Conservation (phyloP, 2,329 filamentous ascomycete species). For the Sphaerulina vaccinii region DNA sequence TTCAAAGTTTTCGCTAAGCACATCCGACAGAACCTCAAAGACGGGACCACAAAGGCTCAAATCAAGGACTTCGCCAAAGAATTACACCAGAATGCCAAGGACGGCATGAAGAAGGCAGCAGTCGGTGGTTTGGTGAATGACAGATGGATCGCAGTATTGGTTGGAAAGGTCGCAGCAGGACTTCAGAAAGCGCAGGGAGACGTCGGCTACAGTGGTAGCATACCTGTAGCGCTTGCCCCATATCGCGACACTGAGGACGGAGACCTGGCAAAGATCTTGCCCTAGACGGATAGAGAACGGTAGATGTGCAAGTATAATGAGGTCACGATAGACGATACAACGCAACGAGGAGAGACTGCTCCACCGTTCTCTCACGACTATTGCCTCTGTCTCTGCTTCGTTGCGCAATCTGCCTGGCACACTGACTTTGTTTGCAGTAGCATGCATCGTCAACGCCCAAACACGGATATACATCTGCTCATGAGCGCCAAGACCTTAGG, state of each 20-base stretch:
- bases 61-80: conserved; percentile 36
- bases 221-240: conserved; percentile 45
- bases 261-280: conserved; percentile 27
- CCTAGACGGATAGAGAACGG: conserved; percentile 18
- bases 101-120: conserved; percentile 49
- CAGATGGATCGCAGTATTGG: conserved; percentile 55
- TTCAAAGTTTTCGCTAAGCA: conserved; percentile 32
- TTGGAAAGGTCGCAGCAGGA: conserved; percentile 52
- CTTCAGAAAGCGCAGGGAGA: conserved; percentile 52
- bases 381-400: too few species aligned
- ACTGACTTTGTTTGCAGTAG: too few species aligned
- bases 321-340: too few species aligned
- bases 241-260: conserved; percentile 35
- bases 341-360: too few species aligned
- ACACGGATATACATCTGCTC: too few species aligned
- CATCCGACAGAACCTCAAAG: conserved; percentile 31
- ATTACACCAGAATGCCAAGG: conserved; percentile 39
- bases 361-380: too few species aligned
- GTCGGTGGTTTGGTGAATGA: conserved; percentile 53
- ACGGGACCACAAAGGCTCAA: conserved; percentile 26
- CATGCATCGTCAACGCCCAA: too few species aligned
- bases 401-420: too few species aligned
- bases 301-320: not conserved
- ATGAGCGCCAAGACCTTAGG: too few species aligned
- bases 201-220: conserved; percentile 51